Conservation (phyloP, 2,329 filamentous ascomycete species). For the Blumeria graminis region DNA sequence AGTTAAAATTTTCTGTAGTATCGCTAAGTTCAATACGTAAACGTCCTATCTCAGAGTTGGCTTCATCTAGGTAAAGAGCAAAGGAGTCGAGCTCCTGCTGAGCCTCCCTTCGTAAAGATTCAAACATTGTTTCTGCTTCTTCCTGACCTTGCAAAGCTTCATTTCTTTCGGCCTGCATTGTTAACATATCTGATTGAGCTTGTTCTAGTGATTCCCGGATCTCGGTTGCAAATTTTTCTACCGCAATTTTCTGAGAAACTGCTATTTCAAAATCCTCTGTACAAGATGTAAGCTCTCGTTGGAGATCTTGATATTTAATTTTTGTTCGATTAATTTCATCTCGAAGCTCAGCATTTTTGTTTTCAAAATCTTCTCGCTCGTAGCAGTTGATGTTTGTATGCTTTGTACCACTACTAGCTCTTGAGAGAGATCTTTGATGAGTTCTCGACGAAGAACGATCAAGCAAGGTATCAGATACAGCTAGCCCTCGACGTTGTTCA, state of each 20-base stretch:
- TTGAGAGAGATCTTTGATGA: constrained; percentile 47
- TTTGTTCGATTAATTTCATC: constrained; percentile 73
- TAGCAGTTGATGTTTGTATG: constrained; percentile 34
- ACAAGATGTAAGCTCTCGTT: constrained; percentile 57
- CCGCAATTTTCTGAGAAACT: constrained; percentile 34
- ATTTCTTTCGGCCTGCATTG: constrained; percentile 61
- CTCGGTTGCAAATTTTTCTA: constrained; percentile 31
- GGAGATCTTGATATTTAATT: constrained; percentile 71
- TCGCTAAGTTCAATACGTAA: constrained; percentile 49
- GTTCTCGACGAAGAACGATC: constrained; percentile 84
- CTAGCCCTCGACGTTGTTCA: constrained; percentile 46
- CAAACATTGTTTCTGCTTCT: constrained; percentile 33
- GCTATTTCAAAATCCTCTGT: constrained; percentile 58
- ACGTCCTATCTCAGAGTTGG: constrained; percentile 43
- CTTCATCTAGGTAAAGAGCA: constrained; percentile 48
- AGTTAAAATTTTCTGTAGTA: constrained; percentile 65
- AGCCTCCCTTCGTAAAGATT: constrained; percentile 34
- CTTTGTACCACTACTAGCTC: constrained; percentile 25
- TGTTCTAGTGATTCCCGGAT: constrained; percentile 65
- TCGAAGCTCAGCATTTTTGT: constrained; percentile 56
- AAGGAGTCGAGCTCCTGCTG: constrained; percentile 42
- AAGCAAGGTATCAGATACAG: constrained; percentile 68
- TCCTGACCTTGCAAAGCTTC: constrained; percentile 48
- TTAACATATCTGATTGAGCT: constrained; percentile 55
- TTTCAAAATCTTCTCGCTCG: constrained; percentile 70